Conservation (phyloP, 768 basidiomycete genomes). For the Suillus lakei region DNA sequence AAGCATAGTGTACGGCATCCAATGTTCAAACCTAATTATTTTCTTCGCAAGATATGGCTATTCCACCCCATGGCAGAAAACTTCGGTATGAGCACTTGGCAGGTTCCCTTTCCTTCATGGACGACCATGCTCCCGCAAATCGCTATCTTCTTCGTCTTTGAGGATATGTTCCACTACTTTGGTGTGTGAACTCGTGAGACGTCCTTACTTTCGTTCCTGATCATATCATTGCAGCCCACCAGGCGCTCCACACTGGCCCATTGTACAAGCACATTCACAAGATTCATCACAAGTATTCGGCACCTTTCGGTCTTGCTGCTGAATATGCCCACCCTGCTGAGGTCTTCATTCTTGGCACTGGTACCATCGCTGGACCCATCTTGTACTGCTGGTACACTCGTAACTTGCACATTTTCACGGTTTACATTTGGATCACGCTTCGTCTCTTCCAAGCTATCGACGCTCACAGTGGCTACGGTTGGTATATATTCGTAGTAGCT, state of each 20-base stretch:
- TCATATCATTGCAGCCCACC: slow-evolving; percentile 63
- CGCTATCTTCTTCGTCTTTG: slow-evolving; percentile 90
- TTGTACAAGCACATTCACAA: slow-evolving; percentile 96
- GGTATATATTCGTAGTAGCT: slow-evolving; percentile 24
- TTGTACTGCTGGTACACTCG: slow-evolving; percentile 79
- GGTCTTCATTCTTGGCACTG: slow-evolving; percentile 91
- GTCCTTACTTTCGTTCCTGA: slow-evolving; percentile 8
- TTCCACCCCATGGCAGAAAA: slow-evolving; percentile 90
- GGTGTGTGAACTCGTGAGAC: slow-evolving; percentile 44
- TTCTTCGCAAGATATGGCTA: slow-evolving; percentile 71
- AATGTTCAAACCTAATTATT: background rate
- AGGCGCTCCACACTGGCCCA: slow-evolving; percentile 81
- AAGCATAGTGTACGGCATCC: slow-evolving; percentile 29
- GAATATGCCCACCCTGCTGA: slow-evolving; percentile 99
- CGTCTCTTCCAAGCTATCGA: slow-evolving; percentile 98
- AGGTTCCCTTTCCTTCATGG: slow-evolving; percentile 87
- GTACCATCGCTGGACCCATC: slow-evolving; percentile 88
- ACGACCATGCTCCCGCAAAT: slow-evolving; percentile 76
- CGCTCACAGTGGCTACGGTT: slow-evolving; percentile 95
- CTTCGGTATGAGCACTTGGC: slow-evolving; percentile 90
- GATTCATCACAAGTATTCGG: slow-evolving; percentile 96
- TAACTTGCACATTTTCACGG: slow-evolving; percentile 85
- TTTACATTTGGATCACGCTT: slow-evolving; percentile 93
- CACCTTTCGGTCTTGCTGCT: slow-evolving; percentile 96
- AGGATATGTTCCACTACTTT: slow-evolving; percentile 94